Evolutionary conservation across 768 basidiomycete genomes (phyloP).

Genomic region (Russula emetica): DNA sequence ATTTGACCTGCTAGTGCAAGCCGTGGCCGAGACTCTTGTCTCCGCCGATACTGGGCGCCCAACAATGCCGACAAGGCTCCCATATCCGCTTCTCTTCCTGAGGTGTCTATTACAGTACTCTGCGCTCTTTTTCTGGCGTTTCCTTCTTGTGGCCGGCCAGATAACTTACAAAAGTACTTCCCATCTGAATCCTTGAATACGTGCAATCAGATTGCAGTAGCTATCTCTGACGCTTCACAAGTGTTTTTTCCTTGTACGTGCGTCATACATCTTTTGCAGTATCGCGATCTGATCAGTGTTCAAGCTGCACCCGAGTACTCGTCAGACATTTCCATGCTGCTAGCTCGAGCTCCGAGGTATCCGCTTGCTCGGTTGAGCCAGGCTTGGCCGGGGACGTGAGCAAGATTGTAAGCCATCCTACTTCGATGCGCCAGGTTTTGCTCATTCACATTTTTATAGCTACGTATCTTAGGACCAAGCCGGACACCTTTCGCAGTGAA

Average conservation of each 20-base stretch:
- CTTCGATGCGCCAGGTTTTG: not conserved
- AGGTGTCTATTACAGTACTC: too few species aligned
- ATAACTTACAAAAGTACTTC: not conserved
- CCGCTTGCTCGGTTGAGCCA: conserved; percentile 27
- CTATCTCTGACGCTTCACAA: conserved; percentile 3
- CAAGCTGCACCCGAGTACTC: conserved; percentile 14
- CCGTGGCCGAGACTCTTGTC: too few species aligned
- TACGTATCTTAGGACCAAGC: conserved; percentile 9
- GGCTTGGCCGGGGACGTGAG: not conserved
- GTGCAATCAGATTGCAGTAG: not conserved
- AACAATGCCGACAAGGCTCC: too few species aligned
- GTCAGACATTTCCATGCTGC: conserved; percentile 2
- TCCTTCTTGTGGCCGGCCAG: too few species aligned
- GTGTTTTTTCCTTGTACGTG: not conserved
- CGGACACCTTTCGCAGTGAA: conserved; percentile 24
- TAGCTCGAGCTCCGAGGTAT: not conserved
- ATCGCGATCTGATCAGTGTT: not conserved
- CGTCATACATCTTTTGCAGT: too few species aligned
- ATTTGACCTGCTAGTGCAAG: too few species aligned
- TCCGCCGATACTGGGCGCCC: too few species aligned
- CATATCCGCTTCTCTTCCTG: too few species aligned
- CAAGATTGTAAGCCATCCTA: conserved; percentile 2
- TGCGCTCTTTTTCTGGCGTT: not conserved
- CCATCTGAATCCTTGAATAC: not conserved
- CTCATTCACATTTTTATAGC: not conserved